Conservation (phyloP, 1,284 basidiomycete species). For the Cryptococcus sp. region DNA sequence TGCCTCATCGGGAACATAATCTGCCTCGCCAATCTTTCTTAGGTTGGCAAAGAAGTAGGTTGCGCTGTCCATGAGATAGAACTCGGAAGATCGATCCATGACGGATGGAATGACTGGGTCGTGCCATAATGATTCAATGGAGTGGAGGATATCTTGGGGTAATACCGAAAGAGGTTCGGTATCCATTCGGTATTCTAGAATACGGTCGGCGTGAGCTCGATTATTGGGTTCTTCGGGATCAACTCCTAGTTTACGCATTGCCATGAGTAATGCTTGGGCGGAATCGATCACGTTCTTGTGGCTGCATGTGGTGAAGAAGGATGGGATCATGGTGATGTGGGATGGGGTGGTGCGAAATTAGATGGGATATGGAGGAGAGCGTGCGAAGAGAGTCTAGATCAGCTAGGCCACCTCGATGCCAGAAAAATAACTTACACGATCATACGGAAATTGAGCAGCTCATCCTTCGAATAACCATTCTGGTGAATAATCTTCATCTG, state of each 20-base stretch:
- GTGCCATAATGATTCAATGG: conserved; percentile 80
- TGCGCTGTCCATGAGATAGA: conserved; percentile 96
- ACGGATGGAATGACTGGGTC: conserved; percentile 83
- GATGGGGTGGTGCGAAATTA: too few relatives aligned
- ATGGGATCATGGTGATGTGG: background rate
- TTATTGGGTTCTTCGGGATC: conserved; percentile 76
- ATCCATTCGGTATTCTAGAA: conserved; percentile 52
- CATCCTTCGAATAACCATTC: conserved; percentile 78
- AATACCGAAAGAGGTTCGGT: conserved; percentile 45
- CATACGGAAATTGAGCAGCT: conserved; percentile 72
- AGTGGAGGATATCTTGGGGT: conserved; percentile 60
- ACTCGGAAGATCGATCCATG: conserved; percentile 81
- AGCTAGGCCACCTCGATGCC: too few relatives aligned
- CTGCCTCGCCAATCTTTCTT: conserved; percentile 68
- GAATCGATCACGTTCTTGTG: conserved; percentile 73
- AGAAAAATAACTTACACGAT: conserved; percentile 55
- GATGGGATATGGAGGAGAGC: background rate
- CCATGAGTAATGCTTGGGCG: conserved; percentile 80
- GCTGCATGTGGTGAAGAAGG: conserved; percentile 10
- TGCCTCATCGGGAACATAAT: conserved; percentile 80
- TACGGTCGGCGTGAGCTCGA: conserved; percentile 55
- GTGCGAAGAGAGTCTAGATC: background rate
- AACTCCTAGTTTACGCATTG: conserved; percentile 83
- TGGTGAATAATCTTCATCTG: conserved; percentile 99
- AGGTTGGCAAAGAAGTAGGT: conserved; percentile 88